Evolutionary conservation across 1,284 basidiomycete genomes (phyloP), one percentile per base, ranked within the genome.

Genomic region (Ceratobasidium sp.): DNA sequence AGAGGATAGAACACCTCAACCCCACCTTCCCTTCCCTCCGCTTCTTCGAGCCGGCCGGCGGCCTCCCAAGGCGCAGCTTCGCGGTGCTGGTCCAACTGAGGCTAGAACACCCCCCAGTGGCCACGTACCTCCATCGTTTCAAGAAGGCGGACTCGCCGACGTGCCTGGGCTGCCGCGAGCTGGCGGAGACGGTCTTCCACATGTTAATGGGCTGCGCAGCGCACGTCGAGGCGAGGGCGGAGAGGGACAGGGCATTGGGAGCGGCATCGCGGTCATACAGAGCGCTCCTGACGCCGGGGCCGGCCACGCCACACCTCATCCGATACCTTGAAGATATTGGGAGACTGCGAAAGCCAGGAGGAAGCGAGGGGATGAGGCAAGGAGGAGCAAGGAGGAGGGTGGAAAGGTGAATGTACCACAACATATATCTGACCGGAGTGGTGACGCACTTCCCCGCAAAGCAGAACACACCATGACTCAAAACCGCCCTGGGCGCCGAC

Each of bases 141-240:
- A 29, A 29, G 25, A 29, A 29, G 25, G 25, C 25, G 25, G 25
- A 29, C 51, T 69, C 67, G 40, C 19, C 51, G 3, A 54, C 11
- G 13, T 69, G 67, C 67, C 67, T 32, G 17, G 13, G n/a, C 34
- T 69, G 67, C 37, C 34, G 51, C 1, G 3, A 22, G 6, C 52
- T 32, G 2, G 6, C 13, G 2, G 25, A 69, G 52, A 69, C 34
- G 1, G 32, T 25, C 8, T n/a, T 37, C 11, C 67, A 69, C 54
- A 9, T 69, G 13, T 17, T 69, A 15, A 56, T 69, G 49, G 34
- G 67, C 4, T 69, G 67, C 67, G 32, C 15, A 25, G 64, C 19
- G 17, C 29, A 22, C 37, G 57, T 5, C 6, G 57, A 61, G 19
- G 19, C 34, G 5, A 61, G 56, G 32, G 32, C 32, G 13, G 57